Evolutionary conservation across 1,284 basidiomycete genomes (phyloP).

Genomic region (Sanghuangporus baumii): DNA sequence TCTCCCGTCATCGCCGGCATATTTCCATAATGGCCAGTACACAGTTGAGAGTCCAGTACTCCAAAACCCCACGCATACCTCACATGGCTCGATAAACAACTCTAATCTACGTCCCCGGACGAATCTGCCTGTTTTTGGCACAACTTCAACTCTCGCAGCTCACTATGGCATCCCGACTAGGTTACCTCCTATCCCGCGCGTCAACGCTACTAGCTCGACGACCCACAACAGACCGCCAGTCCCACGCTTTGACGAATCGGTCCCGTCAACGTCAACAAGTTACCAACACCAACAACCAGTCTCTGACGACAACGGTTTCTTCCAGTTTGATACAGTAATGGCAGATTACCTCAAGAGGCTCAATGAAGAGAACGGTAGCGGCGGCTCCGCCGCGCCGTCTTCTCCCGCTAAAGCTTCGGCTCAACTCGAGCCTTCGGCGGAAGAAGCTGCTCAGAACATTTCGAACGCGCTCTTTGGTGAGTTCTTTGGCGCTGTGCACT

Average conservation of each 20-base stretch:
- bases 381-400: conserved; percentile 18
- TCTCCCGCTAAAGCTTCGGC: conserved; percentile 18
- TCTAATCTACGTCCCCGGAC: conserved; percentile 37
- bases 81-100: conserved; percentile 41
- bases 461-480: conserved; percentile 10
- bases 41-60: conserved; percentile 35
- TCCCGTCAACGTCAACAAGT: not conserved
- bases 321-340: conserved; percentile 30
- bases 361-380: conserved; percentile 27
- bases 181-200: conserved; percentile 56
- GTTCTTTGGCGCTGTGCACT: not conserved
- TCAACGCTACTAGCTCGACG: conserved; percentile 35
- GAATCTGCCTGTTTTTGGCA: conserved; percentile 40
- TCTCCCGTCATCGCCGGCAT: conserved; percentile 26
- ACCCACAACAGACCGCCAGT: conserved; percentile 27
- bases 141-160: conserved; percentile 53
- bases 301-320: conserved; percentile 22
- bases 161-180: conserved; percentile 71
- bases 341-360: conserved; percentile 47
- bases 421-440: conserved; percentile 1
- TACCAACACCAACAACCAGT: not conserved
- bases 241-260: conserved; percentile 18
- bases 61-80: conserved; percentile 30
- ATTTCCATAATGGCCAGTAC: conserved; percentile 29
- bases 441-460: conserved; percentile 12